A percentile compares a stretch with the other conserved stretches of the same genome.
Conservation (phyloP, 164 flowering plant species). For the Malania oleifera region DNA sequence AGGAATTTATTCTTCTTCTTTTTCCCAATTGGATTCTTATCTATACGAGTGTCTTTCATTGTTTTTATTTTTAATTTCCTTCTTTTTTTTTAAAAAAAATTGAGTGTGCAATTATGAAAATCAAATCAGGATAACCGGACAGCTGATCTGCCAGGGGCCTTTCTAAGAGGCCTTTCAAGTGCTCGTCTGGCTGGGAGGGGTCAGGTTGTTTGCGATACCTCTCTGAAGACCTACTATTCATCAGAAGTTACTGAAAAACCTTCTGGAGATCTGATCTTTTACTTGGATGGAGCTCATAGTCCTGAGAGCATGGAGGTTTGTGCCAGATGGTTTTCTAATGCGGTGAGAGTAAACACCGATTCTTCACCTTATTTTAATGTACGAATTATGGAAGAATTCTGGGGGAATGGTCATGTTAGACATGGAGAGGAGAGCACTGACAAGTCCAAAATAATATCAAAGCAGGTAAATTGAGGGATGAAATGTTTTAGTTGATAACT, state of each 20-base stretch:
- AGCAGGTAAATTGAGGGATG: conserved; percentile 36
- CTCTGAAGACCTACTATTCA: conserved; percentile 10
- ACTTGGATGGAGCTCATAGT: conserved; percentile 92
- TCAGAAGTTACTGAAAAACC: conserved; percentile 20
- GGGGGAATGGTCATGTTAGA: conserved; percentile 21
- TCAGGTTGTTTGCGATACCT: conserved; percentile 49
- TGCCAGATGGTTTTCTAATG: conserved; percentile 74
- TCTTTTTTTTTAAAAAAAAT: neutral
- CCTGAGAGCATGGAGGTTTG: conserved; percentile 93
- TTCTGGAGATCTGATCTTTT: conserved; percentile 62
- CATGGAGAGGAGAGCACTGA: conserved; percentile 15
- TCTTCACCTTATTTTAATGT: conserved; percentile 12
- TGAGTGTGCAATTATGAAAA: neutral
- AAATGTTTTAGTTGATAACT: neutral
- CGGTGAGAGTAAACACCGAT: conserved; percentile 28
- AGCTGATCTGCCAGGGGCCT: conserved; percentile 50
- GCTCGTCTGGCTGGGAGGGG: conserved; percentile 70
- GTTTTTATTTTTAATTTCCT: neutral
- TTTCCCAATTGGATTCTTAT: neutral
- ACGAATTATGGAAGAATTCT: conserved; percentile 11
- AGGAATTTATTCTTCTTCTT: neutral
- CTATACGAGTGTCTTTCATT: too few species aligned
- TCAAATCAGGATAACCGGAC: conserved; percentile 29
- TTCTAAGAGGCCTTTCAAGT: conserved; percentile 66
- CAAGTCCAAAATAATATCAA: conserved; percentile 30